A percentile compares a stretch with the other conserved stretches of the same genome.
Conservation (phyloP, 306 rosid species). For the Urtica urens region DNA sequence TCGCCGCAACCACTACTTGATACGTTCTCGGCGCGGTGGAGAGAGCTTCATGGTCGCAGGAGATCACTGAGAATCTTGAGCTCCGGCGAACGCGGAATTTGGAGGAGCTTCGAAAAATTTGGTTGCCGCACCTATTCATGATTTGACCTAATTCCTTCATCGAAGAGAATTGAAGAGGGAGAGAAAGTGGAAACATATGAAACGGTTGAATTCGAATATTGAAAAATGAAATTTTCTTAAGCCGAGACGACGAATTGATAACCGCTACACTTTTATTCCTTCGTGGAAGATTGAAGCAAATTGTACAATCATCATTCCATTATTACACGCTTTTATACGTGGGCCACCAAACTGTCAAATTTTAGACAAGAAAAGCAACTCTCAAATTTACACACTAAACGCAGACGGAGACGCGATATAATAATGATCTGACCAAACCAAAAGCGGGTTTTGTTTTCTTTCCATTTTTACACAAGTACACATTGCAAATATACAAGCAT, state of each 20-base stretch:
- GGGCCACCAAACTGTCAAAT: background rate
- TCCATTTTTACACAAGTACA: background rate
- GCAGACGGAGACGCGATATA: background rate
- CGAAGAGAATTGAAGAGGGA: background rate
- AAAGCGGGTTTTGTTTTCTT: background rate
- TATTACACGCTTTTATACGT: background rate
- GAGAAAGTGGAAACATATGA: background rate
- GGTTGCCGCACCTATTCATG: too few relatives aligned
- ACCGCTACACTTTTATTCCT: background rate
- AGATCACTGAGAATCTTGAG: background rate
- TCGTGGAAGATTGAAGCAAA: too few relatives aligned
- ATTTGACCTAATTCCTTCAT: too few relatives aligned
- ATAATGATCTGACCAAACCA: background rate
- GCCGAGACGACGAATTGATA: background rate
- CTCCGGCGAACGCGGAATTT: background rate
- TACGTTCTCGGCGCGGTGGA: slow-evolving; percentile 54
- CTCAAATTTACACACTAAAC: background rate
- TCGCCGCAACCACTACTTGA: slow-evolving; percentile 91
- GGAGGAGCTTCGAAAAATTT: background rate
- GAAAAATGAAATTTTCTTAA: background rate
- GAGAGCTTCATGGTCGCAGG: background rate
- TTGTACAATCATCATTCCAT: background rate
- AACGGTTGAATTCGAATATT: background rate
- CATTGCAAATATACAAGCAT: slow-evolving; percentile 5
- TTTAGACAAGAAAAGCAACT: too few relatives aligned